These are phyloP conservation scores for Alternaria angustiovoidea DNA, from an alignment of 2,329 filamentous ascomycete species.

Conservation along the genomic window DNA sequence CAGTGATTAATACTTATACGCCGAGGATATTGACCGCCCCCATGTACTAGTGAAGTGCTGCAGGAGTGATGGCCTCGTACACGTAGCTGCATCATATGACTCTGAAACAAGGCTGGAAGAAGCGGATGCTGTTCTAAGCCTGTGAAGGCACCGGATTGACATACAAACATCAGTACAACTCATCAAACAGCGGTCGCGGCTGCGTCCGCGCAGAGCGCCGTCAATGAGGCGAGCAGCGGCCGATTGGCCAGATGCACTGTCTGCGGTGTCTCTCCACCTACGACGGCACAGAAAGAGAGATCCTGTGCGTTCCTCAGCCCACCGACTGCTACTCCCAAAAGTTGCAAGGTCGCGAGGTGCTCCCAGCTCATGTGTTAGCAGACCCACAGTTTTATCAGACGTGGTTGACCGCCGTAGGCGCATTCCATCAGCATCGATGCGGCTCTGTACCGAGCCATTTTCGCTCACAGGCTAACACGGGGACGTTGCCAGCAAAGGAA, in stretches of 20 bases:
- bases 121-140: constrained; percentile 2
- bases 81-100: constrained; percentile 14
- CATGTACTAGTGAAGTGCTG: constrained; percentile 13
- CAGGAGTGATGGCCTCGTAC: constrained; percentile 16
- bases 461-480: constrained; percentile 7
- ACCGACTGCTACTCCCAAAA: constrained; percentile 1
- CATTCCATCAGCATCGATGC: constrained; percentile 9
- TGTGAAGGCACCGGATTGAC: constrained; percentile 12
- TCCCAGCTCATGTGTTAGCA: constrained; percentile 16
- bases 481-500: constrained; percentile 14
- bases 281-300: constrained; percentile 6
- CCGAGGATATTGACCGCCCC: constrained; percentile 5
- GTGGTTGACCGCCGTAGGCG: constrained; percentile 18
- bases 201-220: constrained; percentile 11
- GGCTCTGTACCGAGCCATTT: constrained; percentile 9
- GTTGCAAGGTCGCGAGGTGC: constrained; percentile 10
- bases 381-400: constrained; percentile 17
- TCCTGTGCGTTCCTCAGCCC: constrained; percentile 11
- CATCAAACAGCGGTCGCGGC: constrained; percentile 8
- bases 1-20: constrained; percentile 15
- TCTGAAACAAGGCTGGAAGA: constrained; percentile 12
- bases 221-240: constrained; percentile 15
- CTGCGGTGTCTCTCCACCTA: constrained; percentile 12
- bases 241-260: constrained; percentile 10
- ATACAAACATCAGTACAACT: constrained; percentile 17